phyloP scores from a whole-genome alignment of 2,329 filamentous ascomycete species.

The Phialophora tarda region DNA sequence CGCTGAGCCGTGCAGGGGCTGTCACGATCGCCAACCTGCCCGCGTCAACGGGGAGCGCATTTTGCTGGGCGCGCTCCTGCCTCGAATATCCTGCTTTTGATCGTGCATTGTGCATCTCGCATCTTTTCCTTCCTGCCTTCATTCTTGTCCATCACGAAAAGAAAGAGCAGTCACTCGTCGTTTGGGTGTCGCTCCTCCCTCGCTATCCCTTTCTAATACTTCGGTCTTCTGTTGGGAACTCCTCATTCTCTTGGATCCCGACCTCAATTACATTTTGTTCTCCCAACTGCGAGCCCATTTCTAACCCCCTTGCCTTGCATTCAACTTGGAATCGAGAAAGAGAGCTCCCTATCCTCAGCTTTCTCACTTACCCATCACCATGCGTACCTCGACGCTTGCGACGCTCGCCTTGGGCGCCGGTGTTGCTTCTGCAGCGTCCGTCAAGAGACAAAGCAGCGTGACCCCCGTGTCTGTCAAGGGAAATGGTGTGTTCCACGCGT shows the following conservation, averaged over 20 bases:
- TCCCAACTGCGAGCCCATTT: constrained; percentile 11
- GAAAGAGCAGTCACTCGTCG: constrained; percentile 37
- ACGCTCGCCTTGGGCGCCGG: constrained; percentile 55
- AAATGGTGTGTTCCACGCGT: constrained; percentile 55
- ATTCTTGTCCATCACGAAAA: constrained; percentile 31
- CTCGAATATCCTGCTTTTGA: constrained; percentile 11
- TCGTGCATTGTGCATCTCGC: constrained; percentile 4
- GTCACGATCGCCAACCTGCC: constrained; percentile 5
- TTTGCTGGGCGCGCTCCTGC: background rate
- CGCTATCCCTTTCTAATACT: constrained; percentile 37
- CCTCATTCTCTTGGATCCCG: constrained; percentile 35
- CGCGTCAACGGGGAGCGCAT: constrained; percentile 4
- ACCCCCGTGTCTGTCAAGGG: constrained; percentile 67
- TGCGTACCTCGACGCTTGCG: constrained; percentile 59
- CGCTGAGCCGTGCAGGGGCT: background rate
- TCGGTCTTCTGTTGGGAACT: constrained; percentile 31
- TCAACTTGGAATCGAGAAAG: constrained; percentile 1
- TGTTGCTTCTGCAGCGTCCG: constrained; percentile 51
- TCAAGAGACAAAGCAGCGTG: constrained; percentile 52
- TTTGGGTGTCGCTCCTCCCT: constrained; percentile 41
- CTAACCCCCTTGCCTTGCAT: constrained; percentile 19
- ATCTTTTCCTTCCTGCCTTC: constrained; percentile 9
- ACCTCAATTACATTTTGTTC: constrained; percentile 22
- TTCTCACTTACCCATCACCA: constrained; percentile 44
- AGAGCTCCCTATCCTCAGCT: constrained; percentile 11